Conservation (phyloP, 192 early-diverging fungal genomes). For the Haplosporangium gracile region DNA sequence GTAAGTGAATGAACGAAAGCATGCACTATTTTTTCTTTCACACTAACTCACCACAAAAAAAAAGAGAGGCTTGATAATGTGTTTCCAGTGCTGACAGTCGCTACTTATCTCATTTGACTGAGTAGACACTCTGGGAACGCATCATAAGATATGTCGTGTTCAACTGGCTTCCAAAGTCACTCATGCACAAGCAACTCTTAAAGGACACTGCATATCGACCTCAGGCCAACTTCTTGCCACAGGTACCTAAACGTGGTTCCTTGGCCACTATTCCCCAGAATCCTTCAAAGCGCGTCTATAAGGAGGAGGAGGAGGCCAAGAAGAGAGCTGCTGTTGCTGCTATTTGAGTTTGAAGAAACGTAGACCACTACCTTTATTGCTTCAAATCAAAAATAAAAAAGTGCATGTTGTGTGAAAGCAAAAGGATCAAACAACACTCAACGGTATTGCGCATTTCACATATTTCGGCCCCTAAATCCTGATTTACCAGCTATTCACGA, state of each 20-base stretch:
- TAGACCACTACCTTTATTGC: not conserved
- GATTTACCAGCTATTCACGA: too few relatives aligned
- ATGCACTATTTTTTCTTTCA: too few relatives aligned
- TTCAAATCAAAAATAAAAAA: too few relatives aligned
- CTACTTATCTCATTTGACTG: not conserved
- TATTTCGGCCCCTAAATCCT: too few relatives aligned
- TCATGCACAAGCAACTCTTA: not conserved
- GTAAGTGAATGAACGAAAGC: not conserved
- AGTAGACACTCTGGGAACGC: constrained; percentile 9
- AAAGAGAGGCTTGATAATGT: too few relatives aligned
- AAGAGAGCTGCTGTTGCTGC: not conserved
- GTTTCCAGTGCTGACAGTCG: not conserved
- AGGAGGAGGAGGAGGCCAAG: not conserved
- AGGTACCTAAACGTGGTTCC: not conserved
- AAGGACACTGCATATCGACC: constrained; percentile 15
- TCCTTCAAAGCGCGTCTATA: not conserved
- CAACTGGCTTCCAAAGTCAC: constrained; percentile 13
- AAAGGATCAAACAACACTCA: too few relatives aligned
- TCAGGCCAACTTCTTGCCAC: constrained; percentile 11
- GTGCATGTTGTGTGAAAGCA: too few relatives aligned
- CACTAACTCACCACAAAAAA: too few relatives aligned
- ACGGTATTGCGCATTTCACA: too few relatives aligned
- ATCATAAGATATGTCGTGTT: constrained; percentile 4
- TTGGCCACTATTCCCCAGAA: constrained; percentile 1
- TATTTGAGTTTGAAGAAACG: not conserved